Base-by-base conservation (phyloP, 495 filamentous ascomycete species). In the Acidiella bohemica region DNA sequence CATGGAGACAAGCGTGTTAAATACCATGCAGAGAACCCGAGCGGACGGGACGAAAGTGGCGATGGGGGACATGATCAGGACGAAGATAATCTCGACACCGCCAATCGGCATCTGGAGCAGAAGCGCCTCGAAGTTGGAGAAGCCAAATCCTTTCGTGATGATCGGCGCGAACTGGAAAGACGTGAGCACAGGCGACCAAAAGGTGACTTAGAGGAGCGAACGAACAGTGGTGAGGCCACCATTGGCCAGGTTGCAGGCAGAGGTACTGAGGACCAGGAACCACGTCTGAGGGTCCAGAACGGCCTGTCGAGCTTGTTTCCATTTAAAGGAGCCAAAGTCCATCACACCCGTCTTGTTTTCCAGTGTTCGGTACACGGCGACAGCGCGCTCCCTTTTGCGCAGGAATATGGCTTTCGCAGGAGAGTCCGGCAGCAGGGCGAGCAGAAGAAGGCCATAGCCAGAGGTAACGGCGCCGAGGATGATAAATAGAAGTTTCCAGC, bases 401-500 rank as follows among this genome's bases (percentile, higher is more conserved):
- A 83, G 55, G 64, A 73, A 81, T 23, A 71, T 66, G 12, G 74
- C 73, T 46, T 78, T 78, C 37, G 76, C 57, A 42, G 80, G 78
- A 43, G 64, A 77, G 47, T 83, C 78, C 0, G 77, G 78, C 36
- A 83, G 61, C 18, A 75, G 50, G 54, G 64, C 74, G 16, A 75
- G 59, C 46, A 81, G 74, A 4, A 73, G 20, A 12, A 70, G 28
- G 17, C 74, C 72, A 38, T 76, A 60, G 1, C 56, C 47, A 2
- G 68, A 53, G 7, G 77, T 81, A 24, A 78, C 55, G 0, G 76
- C 59, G 1, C 78, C 77, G 0, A 71, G 75, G 20, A 76, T 65
- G 2, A 81, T 64, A 56, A 81, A 81, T 1, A 79, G 55, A 30
- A 79, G 68, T 57, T 77, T 75, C 76, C 76, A 80, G 0, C 71